Percentiles rank a stretch among this genome's conserved stretches.
Conservation (phyloP, 1,284 basidiomycete genomes). For the Sporisorium exsertum region DNA sequence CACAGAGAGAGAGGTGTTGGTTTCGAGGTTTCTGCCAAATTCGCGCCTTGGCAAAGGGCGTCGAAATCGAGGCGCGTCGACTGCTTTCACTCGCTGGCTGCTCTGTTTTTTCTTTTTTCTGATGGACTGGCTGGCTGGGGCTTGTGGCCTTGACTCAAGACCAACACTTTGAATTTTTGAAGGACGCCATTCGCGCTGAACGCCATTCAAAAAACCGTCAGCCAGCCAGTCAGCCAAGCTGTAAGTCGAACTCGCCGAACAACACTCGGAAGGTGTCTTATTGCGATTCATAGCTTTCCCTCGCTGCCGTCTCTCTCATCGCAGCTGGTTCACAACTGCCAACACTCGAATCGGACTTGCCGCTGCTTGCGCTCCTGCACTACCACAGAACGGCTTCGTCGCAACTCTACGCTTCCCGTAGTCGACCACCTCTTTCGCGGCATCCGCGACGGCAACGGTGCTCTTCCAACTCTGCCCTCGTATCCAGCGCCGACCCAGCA, state of each 20-base stretch:
- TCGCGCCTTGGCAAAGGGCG: neutral
- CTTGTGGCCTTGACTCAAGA: slow-evolving; percentile 10
- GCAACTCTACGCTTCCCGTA: too few relatives aligned
- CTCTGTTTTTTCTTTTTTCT: neutral
- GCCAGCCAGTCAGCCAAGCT: neutral
- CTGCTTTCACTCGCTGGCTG: slow-evolving; percentile 13
- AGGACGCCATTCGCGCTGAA: slow-evolving; percentile 16
- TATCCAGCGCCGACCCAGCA: neutral
- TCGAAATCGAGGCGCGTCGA: slow-evolving; percentile 38
- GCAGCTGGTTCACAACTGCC: neutral
- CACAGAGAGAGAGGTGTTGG: slow-evolving; percentile 11
- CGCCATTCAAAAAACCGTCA: slow-evolving; percentile 1
- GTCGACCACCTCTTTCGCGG: neutral
- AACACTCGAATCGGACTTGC: slow-evolving; percentile 1
- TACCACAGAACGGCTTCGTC: neutral
- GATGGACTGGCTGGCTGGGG: slow-evolving; percentile 5
- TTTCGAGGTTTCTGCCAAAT: slow-evolving; percentile 4
- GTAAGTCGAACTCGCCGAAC: slow-evolving; percentile 3
- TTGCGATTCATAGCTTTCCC: slow-evolving; percentile 3
- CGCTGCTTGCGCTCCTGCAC: neutral
- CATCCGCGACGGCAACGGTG: neutral
- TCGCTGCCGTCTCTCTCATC: slow-evolving; percentile 8
- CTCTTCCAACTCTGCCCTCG: neutral
- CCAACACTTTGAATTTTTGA: slow-evolving; percentile 37
- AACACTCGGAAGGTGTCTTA: neutral